Evolutionary conservation across 1,284 basidiomycete genomes (phyloP), one percentile per base, ranked within the genome.

Genomic region (Cryptococcus jaspeensis): DNA sequence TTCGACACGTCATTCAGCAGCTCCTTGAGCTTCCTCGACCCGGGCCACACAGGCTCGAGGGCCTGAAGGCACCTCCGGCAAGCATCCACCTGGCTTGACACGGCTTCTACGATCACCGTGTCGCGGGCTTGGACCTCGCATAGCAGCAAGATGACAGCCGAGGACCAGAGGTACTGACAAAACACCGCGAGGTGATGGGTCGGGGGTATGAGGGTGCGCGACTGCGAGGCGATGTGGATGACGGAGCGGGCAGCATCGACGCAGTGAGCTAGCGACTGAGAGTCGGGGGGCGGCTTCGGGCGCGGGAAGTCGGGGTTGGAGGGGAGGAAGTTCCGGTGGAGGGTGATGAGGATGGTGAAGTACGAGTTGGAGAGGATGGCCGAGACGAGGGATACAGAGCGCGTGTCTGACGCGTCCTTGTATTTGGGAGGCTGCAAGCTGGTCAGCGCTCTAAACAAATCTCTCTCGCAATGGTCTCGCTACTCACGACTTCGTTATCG

Each of bases 121-220:
- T 92, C 90, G 4, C 63, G 70, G 1, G 87, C 85, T 71, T 92
- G 90, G 83, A 92, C 92, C 49, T 91, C 88, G 75, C 88, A 93
- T 3, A 93, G 80, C 38, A 93, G 79, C 45, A 92, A 85, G 67
- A 93, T 90, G 56, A 92, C 89, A 1, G 89, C 89, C 32, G 90
- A 91, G 64, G 89, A 91, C 81, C 92, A 93, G 18, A 93, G 82
- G 67, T 91, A 89, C 70, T 93, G 91, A 56, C 92, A 90, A 80
- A 90, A 92, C 74, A 93, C 90, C 1, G 90, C 89, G 38, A 93
- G 82, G 72, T 92, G 89, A 70, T 93, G 91, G 13, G 89, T 90
- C 5, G 88, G 84, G 3, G 91, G 90, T 1, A 93, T 87, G 47
- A 89, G 85, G 64, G 89, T 86, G 70, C 86, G 88, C 77, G 91